Evolutionary conservation across 2,329 filamentous ascomycete species (phyloP).

Genomic region (Botrytis byssoidea): DNA sequence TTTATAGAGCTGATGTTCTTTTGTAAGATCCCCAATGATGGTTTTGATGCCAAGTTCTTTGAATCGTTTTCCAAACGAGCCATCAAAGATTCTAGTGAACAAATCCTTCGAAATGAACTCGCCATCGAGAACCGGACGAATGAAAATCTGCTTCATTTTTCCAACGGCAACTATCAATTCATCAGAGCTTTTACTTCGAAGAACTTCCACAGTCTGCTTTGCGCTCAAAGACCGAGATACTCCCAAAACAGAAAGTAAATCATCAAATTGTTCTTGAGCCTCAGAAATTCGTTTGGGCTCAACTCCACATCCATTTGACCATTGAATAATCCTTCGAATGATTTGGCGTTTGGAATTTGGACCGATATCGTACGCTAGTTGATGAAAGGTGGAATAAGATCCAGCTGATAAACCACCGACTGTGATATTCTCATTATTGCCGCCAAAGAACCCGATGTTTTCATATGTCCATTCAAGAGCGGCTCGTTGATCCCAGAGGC

Average conservation of each 20-base stretch:
- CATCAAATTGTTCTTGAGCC: slow-evolving; percentile 26
- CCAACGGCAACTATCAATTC: slow-evolving; percentile 22
- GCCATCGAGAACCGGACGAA: slow-evolving; percentile 26
- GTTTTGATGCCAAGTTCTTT: slow-evolving; percentile 25
- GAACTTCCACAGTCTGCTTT: slow-evolving; percentile 13
- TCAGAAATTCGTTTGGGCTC: slow-evolving; percentile 42
- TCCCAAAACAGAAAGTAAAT: slow-evolving; percentile 21
- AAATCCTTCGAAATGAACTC: slow-evolving; percentile 25
- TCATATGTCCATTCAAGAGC: slow-evolving; percentile 57
- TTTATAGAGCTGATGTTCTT: slow-evolving; percentile 27
- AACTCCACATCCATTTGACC: slow-evolving; percentile 47
- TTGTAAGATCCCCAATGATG: slow-evolving; percentile 28
- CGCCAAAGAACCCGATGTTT: slow-evolving; percentile 67
- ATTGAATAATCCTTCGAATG: slow-evolving; percentile 24
- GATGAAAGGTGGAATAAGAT: slow-evolving; percentile 34
- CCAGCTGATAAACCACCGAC: slow-evolving; percentile 52
- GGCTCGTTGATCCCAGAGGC: slow-evolving; percentile 59
- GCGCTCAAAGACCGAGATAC: slow-evolving; percentile 18
- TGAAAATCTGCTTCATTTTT: slow-evolving; percentile 25
- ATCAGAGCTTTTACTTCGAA: slow-evolving; percentile 21
- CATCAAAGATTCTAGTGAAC: slow-evolving; percentile 23
- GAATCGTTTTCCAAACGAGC: slow-evolving; percentile 23
- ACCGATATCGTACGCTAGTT: slow-evolving; percentile 26
- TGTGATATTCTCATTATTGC: slow-evolving; percentile 45
- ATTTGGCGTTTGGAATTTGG: slow-evolving; percentile 23